Evolutionary conservation across 805 yeast genomes (phyloP), one percentile per base, ranked within the genome.

Genomic region (Yarrowia phangngaensis): DNA sequence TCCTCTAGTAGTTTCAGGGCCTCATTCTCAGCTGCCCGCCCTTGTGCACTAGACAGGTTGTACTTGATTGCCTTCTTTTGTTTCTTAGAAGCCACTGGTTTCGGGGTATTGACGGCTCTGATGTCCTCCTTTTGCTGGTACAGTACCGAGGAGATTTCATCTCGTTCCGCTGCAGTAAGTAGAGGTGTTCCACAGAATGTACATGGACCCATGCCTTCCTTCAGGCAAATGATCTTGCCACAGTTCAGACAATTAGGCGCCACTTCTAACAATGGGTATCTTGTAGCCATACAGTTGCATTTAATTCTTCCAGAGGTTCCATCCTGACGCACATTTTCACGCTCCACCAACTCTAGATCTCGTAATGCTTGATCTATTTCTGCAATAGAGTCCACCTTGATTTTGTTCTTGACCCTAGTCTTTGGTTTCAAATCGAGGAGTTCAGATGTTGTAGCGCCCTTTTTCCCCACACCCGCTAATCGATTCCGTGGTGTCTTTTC

Each of bases 211-310:
- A 86, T 68, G 0, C 97, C 97, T 60, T 92, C 97, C 56, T 80
- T 81, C 4, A 75, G 73, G 68, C 99, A 92, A 2, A 92, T 85
- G 31, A 92, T 85, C 63, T 88, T 85, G 8, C 99, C 99, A 63
- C 99, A 92, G 52, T 83, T 80, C 30, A 92, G 66, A 59, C 99
- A 92, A 62, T 92, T 92, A 1, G 98, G 97, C 2, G 94, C 92
- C 54, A 83, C 74, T 51, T 85, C 94, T 54, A 87, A 83, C 22
- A 92, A 66, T 3, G 96, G 95, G 60, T 92, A 98, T 52, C 84
- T 70, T 0, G 83, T 76, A 1, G 90, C 97, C 79, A 82, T 84
- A 60, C 97, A 89, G 54, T 82, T 76, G 61, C 97, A 89, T 4
- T 58, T 60, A 14, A 69, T 61, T 62, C 60, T 76, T 4, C 20